A percentile compares a stretch with the other conserved stretches of the same genome.
Evolutionary conservation across 805 yeast genomes (phyloP).

Genomic region (Ogataea pignaliae): DNA sequence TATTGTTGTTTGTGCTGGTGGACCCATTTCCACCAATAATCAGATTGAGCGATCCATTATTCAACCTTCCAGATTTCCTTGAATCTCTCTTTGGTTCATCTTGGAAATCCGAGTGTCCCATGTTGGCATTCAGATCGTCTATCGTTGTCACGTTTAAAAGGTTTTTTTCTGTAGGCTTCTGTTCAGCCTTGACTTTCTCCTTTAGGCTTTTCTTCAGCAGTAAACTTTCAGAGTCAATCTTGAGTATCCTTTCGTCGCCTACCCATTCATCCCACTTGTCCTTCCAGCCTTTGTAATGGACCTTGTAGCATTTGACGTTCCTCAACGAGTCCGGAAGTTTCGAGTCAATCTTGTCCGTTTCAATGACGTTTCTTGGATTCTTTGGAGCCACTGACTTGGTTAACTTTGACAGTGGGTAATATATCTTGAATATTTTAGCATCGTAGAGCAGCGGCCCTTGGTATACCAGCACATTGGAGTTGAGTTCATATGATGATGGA

Average conservation of each 20-base stretch:
- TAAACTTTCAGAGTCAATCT: slow-evolving; percentile 63
- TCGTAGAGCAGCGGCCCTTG: slow-evolving; percentile 91
- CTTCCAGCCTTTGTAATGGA: slow-evolving; percentile 97
- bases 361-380: slow-evolving; percentile 6
- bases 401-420: slow-evolving; percentile 46
- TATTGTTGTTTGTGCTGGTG: background rate
- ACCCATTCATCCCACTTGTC: slow-evolving; percentile 98
- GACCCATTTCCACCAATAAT: background rate
- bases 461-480: slow-evolving; percentile 59
- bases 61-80: background rate
- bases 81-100: background rate
- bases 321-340: slow-evolving; percentile 17
- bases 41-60: no score
- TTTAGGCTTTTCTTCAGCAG: slow-evolving; percentile 58
- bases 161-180: slow-evolving; percentile 1
- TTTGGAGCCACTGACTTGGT: slow-evolving; percentile 30
- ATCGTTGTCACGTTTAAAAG: background rate
- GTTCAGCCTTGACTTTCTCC: slow-evolving; percentile 19
- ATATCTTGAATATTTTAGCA: slow-evolving; percentile 69
- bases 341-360: slow-evolving; percentile 8
- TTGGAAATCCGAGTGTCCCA: background rate
- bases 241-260: slow-evolving; percentile 58
- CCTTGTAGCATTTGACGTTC: slow-evolving; percentile 39
- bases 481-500: slow-evolving; percentile 14
- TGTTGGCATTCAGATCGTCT: background rate